phyloP scores from a whole-genome alignment of 2,329 filamentous ascomycete species.

The Ascocoryne sarcoides region DNA sequence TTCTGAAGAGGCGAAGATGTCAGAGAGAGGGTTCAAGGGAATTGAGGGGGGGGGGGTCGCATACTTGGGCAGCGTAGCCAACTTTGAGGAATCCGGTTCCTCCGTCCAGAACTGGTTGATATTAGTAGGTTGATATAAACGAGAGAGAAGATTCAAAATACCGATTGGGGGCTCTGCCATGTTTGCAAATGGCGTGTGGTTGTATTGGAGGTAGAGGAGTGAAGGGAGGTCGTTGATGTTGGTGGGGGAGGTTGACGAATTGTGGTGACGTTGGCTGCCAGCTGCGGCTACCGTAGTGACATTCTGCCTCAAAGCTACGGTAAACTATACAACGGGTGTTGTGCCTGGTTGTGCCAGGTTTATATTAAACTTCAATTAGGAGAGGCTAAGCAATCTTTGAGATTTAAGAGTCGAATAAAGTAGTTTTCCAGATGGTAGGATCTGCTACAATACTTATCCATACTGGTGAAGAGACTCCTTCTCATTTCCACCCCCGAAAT shows the following conservation, averaged over 20 bases:
- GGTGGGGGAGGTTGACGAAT: conserved; percentile 18
- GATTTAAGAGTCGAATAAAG: too few relatives aligned
- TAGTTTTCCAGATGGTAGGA: too few relatives aligned
- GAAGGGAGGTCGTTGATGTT: conserved; percentile 8
- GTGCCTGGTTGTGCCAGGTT: too few relatives aligned
- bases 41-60: conserved; percentile 19
- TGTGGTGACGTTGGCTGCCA: conserved; percentile 10
- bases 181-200: conserved; percentile 15
- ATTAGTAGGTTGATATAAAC: conserved; percentile 12
- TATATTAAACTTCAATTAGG: too few relatives aligned
- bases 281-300: conserved; percentile 11
- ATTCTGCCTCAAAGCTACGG: too few relatives aligned
- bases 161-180: conserved; percentile 32
- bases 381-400: too few relatives aligned
- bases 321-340: too few relatives aligned
- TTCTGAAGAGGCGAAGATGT: conserved; percentile 66
- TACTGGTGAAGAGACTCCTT: too few relatives aligned
- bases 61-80: conserved; percentile 86
- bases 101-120: conserved; percentile 81
- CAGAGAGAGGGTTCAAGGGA: conserved; percentile 5
- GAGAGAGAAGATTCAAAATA: conserved; percentile 9
- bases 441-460: too few relatives aligned
- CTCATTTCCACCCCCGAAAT: too few relatives aligned
- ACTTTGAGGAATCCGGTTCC: conserved; percentile 99
- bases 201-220: conserved; percentile 6